Evolutionary conservation across 306 rosid genomes (phyloP).

Genomic region (Vigna nakashimae): DNA sequence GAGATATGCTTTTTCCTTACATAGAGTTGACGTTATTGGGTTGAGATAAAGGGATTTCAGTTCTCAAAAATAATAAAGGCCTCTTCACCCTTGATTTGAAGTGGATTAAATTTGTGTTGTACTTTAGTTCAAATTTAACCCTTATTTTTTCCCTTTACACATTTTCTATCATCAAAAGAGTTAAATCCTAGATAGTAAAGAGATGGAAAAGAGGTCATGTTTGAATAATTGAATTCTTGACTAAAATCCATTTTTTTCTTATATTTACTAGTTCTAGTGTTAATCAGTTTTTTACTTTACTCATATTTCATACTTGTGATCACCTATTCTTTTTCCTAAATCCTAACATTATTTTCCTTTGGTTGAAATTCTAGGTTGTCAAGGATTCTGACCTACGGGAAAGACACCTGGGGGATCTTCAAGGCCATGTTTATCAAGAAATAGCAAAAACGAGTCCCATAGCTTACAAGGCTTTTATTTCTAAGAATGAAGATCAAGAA

Average conservation of each 20-base stretch:
- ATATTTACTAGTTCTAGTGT: background rate
- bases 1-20: conserved; percentile 7
- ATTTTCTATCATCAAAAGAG: background rate
- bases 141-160: background rate
- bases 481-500: conserved; percentile 64
- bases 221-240: background rate
- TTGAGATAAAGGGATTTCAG: background rate
- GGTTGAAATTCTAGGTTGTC: conserved; percentile 64
- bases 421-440: conserved; percentile 66
- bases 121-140: background rate
- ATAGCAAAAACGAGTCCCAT: conserved; percentile 54
- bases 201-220: background rate
- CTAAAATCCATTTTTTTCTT: background rate
- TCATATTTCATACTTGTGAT: conserved; percentile 4
- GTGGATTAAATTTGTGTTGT: background rate
- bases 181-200: background rate
- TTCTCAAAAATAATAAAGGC: background rate
- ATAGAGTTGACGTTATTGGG: background rate
- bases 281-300: background rate
- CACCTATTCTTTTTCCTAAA: conserved; percentile 10
- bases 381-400: conserved; percentile 77
- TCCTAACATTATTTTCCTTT: conserved; percentile 12
- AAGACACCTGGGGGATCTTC: conserved; percentile 89
- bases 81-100: background rate
- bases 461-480: conserved; percentile 64